Base-by-base conservation (phyloP, 305 asterid genomes). In the Ilex paraguariensis region DNA sequence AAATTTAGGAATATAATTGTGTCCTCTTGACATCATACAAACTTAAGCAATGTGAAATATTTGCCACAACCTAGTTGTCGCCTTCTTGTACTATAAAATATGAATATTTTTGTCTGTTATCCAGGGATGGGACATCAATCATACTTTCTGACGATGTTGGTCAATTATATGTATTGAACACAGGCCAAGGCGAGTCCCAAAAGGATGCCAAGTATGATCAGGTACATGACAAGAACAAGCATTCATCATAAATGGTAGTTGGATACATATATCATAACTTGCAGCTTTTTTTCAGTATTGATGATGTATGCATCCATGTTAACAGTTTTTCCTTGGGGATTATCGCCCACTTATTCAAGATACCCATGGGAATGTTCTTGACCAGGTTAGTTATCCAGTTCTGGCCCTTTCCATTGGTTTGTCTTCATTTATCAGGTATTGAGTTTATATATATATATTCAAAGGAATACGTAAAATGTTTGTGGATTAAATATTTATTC, bases 131-230 rank as follows among this genome's bases (percentile, higher is more conserved):
- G 58, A 90, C 99, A 45, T 93, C 99, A 56, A 93, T 93, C 69
- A 83, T 93, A 73, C 95, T 93, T 64, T 93, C 99, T 51, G 99
- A 93, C 75, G 95, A 93, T 68, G 99, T 88, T 57, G 99, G 99
- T 31, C 99, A 93, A 65, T 71, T 93, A 62, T 90, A 88, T 72
- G 87, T 86, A 76, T 74, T 93, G 78, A 90, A 73, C 78, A 90
- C 97, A 14, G 99, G 99, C 56, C 92, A 90, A 82, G 99, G 99
- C 75, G 99, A 93, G 79, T 82, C 90, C 65, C 97, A 93, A 71
- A 78, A 76, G 70, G 96, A 93, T 75, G 92, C 97, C 57, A 90
- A 87, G 76, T 93, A 80, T 77, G 99, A 93, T 68, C 99, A 93
- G 99, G 99, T 90, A 78, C 32, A 54, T 62, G 17, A 60, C 50